Conservation (phyloP, 768 basidiomycete species). For the Symmetrospora coprosmae region DNA sequence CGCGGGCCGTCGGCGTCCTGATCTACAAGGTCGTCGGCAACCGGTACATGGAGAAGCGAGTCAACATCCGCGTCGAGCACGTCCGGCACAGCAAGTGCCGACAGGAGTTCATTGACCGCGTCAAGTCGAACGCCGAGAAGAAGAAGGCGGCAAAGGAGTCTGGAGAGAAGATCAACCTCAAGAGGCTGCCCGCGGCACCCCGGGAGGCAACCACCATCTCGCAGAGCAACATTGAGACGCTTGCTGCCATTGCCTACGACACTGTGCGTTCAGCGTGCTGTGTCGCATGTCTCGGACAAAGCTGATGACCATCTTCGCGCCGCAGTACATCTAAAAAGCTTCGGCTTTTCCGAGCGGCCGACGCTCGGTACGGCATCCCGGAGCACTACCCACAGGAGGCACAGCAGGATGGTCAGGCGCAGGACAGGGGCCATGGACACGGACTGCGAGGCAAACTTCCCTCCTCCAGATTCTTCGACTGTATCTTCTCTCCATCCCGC, state of each 20-base stretch:
- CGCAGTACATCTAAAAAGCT: too few species aligned
- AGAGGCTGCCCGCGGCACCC: constrained; percentile 70
- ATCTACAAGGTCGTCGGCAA: constrained; percentile 97
- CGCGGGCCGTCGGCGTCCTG: constrained; percentile 85
- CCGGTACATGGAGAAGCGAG: constrained; percentile 97
- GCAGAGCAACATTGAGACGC: constrained; percentile 66
- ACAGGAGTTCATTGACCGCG: constrained; percentile 89
- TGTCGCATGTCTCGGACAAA: too few species aligned
- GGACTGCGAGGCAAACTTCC: too few species aligned
- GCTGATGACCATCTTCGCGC: too few species aligned
- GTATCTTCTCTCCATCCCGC: too few species aligned
- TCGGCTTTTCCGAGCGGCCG: too few species aligned
- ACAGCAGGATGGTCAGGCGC: too few species aligned
- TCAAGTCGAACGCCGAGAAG: constrained; percentile 73
- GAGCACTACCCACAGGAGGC: too few species aligned
- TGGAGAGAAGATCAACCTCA: constrained; percentile 72
- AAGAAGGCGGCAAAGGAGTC: constrained; percentile 76
- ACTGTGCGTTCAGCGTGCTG: too few species aligned
- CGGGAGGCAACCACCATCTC: constrained; percentile 62
- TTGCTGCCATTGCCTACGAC: constrained; percentile 75
- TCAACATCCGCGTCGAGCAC: constrained; percentile 95
- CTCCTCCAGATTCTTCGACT: too few species aligned
- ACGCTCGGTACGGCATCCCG: too few species aligned
- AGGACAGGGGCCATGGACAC: too few species aligned
- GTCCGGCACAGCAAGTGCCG: constrained; percentile 85